Evolutionary conservation across 2,329 filamentous ascomycete species (phyloP), one percentile per base, ranked within the genome.

Genomic region (Orbilia oligospora): DNA sequence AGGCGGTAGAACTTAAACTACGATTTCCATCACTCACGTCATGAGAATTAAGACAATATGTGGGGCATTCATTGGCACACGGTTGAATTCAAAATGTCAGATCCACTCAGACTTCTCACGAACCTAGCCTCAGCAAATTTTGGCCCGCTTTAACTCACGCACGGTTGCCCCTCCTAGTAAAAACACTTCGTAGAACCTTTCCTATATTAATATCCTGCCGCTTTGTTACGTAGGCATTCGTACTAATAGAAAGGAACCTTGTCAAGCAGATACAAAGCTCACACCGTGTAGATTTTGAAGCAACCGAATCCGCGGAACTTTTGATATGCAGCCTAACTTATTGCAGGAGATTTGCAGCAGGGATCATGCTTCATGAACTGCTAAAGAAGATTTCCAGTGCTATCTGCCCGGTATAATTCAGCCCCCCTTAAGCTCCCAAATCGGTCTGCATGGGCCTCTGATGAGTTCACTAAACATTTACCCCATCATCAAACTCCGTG

Each of bases 341-440:
- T 78, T 78, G 75, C 75, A 78, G 75, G 75, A 78, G 75, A 78
- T 78, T 78, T 72, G 75, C 75, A 67, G 56, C 75, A 78, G 68
- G 75, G 75, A 78, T 78, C 67, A 20, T 44, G 44, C 67, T 30
- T 61, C 22, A 10, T 67, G 58, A 22, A 71, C 49, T 71, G 53
- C 68, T 46, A 68, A 75, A 70, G 58, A 61, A 44, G 61, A 66
- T 53, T 36, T 61, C 30, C 5, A 66, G 33, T 44, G 56, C 33
- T 67, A 76, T 76, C 72, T 61, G 51, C 38, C 66, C 64, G 46
- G 63, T 55, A 65, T 36, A 44, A 38, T 55, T 20, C 67, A 49
- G 70, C 56, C 49, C 58, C 63, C 63, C 49, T 65, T 64, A 49
- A 71, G 48, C 53, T 68, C 67, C 67, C 75, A 78, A 49, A 56